phyloP scores from a whole-genome alignment of 1,284 basidiomycete genomes.

The Schizophyllum commune region DNA sequence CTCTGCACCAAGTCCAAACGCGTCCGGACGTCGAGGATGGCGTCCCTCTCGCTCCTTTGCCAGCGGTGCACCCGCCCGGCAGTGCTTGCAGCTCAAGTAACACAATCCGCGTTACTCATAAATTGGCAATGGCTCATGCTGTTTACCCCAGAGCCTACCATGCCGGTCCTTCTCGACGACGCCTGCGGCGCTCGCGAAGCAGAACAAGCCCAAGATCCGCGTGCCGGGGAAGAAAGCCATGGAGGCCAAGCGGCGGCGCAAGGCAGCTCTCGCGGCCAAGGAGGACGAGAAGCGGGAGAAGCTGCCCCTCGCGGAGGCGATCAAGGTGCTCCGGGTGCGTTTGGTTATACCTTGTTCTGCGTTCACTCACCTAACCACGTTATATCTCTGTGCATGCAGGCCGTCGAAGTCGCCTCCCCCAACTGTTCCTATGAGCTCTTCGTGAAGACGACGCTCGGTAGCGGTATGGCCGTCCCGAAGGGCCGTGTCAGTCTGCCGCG shows the following conservation, averaged over 20 bases:
- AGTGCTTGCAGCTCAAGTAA: neutral
- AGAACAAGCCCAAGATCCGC: neutral
- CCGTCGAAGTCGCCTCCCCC: conserved; percentile 73
- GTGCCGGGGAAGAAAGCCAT: neutral
- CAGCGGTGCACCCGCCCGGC: neutral
- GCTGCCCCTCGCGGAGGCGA: neutral
- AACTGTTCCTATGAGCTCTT: conserved; percentile 74
- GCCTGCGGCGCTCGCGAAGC: neutral
- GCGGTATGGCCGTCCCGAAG: conserved; percentile 72
- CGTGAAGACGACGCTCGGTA: conserved; percentile 70
- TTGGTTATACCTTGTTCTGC: conserved; percentile 1
- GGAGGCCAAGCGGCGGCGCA: neutral
- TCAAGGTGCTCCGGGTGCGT: neutral
- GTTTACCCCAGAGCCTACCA: neutral
- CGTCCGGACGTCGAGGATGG: neutral
- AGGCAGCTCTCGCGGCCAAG: neutral
- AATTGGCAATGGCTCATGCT: too few relatives aligned
- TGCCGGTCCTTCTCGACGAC: neutral
- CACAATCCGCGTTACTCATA: too few relatives aligned
- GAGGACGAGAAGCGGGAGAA: neutral
- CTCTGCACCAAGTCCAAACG: neutral
- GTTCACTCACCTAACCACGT: conserved; percentile 1
- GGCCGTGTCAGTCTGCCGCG: conserved; percentile 52
- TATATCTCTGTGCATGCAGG: conserved; percentile 30
- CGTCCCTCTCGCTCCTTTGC: neutral